phyloP scores from a whole-genome alignment of 73 alveolate genomes.

The Uronychia binucleata region DNA sequence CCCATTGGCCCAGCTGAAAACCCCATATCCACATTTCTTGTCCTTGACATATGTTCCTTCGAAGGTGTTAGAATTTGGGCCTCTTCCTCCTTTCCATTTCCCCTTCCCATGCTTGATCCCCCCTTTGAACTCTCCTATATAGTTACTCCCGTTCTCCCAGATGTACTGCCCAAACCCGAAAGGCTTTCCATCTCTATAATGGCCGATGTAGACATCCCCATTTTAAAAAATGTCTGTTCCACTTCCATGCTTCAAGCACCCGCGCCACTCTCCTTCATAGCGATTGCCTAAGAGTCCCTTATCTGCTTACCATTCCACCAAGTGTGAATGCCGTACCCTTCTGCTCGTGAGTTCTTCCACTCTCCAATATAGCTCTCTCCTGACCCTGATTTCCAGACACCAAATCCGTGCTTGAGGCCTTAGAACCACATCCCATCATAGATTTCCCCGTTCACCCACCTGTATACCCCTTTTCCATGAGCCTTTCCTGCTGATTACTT shows the following conservation, averaged over 20 bases:
- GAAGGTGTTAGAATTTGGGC: slow-evolving; percentile 11
- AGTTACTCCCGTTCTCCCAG: slow-evolving; percentile 38
- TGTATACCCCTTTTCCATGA: slow-evolving; percentile 4
- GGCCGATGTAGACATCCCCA: slow-evolving; percentile 56
- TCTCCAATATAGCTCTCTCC: slow-evolving; percentile 39
- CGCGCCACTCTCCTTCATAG: slow-evolving; percentile 52
- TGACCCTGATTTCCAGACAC: slow-evolving; percentile 31
- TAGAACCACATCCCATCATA: slow-evolving; percentile 64
- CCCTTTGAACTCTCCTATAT: slow-evolving; percentile 41
- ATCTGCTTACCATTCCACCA: slow-evolving; percentile 29
- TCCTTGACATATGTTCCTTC: background rate
- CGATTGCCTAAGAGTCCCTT: slow-evolving; percentile 5
- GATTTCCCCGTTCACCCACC: slow-evolving; percentile 12
- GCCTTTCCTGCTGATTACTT: background rate
- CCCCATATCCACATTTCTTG: slow-evolving; percentile 46
- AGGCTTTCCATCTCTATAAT: slow-evolving; percentile 37
- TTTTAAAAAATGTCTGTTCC: slow-evolving; percentile 35
- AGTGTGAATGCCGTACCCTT: slow-evolving; percentile 38
- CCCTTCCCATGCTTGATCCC: slow-evolving; percentile 56
- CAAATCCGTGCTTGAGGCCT: slow-evolving; percentile 41
- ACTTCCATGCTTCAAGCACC: slow-evolving; percentile 29
- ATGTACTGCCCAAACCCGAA: slow-evolving; percentile 42
- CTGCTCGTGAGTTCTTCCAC: slow-evolving; percentile 34
- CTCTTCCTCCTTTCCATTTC: slow-evolving; percentile 39
- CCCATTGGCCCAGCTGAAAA: slow-evolving; percentile 60